Evolutionary conservation across 176 grass and related monocot genomes (phyloP).

Genomic region (Zoysia japonica): DNA sequence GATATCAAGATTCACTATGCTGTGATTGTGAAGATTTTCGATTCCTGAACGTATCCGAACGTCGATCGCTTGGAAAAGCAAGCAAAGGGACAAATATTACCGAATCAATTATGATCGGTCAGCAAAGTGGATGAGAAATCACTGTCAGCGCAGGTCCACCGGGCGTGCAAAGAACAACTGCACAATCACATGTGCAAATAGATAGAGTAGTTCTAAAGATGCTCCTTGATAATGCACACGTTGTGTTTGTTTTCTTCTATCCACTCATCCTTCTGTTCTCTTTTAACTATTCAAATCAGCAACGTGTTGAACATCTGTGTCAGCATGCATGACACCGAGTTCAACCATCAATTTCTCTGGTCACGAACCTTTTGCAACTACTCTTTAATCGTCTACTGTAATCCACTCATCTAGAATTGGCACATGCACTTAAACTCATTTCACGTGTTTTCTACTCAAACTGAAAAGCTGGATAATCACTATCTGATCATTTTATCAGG

Average conservation of each 20-base stretch:
- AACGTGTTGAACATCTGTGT: constrained; percentile 18
- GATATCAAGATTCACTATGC: not conserved
- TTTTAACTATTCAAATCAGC: not conserved
- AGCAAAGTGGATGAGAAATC: constrained; percentile 44
- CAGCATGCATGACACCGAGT: not conserved
- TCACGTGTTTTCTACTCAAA: constrained; percentile 1
- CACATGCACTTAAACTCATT: constrained; percentile 14
- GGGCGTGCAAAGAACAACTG: not conserved
- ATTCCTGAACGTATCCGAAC: not conserved
- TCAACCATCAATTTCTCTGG: not conserved
- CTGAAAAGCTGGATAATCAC: not conserved
- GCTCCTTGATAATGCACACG: too few relatives aligned
- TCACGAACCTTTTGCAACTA: not conserved
- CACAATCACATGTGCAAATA: too few relatives aligned
- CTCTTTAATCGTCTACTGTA: not conserved
- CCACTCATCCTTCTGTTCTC: not conserved
- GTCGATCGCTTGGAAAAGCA: not conserved
- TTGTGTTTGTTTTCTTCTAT: too few relatives aligned
- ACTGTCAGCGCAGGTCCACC: not conserved
- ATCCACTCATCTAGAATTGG: not conserved
- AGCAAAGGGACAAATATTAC: constrained; percentile 11
- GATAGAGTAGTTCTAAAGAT: too few relatives aligned
- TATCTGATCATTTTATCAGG: too few relatives aligned
- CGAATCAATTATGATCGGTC: constrained; percentile 22
- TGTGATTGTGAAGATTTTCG: not conserved